A percentile compares a stretch with the other conserved stretches of the same genome.
Evolutionary conservation across 2,329 filamentous ascomycete species (phyloP).

Genomic region (Cladosporium sp.): DNA sequence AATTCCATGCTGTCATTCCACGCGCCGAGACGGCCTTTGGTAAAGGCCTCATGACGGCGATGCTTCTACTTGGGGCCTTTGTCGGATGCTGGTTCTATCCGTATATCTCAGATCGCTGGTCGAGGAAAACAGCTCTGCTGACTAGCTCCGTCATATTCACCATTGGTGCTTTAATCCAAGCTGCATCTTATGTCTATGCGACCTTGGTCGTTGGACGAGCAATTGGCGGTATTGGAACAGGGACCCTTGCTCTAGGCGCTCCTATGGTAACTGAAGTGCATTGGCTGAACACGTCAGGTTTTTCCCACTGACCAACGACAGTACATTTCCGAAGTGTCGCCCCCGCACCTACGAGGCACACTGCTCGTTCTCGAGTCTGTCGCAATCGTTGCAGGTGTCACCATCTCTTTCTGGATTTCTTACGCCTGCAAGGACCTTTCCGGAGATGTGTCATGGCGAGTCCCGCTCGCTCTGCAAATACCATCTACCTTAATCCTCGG

Average conservation of each 20-base stretch:
- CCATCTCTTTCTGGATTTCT: constrained; percentile 50
- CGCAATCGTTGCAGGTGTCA: constrained; percentile 41
- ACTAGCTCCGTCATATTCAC: constrained; percentile 31
- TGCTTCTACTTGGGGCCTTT: constrained; percentile 36
- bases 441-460: constrained; percentile 43
- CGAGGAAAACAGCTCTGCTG: constrained; percentile 36
- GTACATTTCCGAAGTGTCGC: constrained; percentile 25
- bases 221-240: constrained; percentile 22
- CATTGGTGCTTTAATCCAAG: constrained; percentile 39
- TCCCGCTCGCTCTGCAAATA: constrained; percentile 47
- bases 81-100: constrained; percentile 16
- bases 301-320: no score
- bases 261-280: no score
- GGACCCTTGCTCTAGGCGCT: constrained; percentile 18
- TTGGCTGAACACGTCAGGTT: no score
- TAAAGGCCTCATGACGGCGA: constrained; percentile 36
- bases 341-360: constrained; percentile 33
- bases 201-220: constrained; percentile 22
- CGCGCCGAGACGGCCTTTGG: constrained; percentile 19
- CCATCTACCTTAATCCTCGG: constrained; percentile 21
- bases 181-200: constrained; percentile 18
- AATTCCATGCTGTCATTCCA: constrained; percentile 37
- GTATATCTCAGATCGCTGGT: constrained; percentile 34
- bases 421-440: constrained; percentile 47
- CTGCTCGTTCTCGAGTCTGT: constrained; percentile 44